phyloP scores from a whole-genome alignment of 1,139 yeast species.

The Suhomyces terraborum region DNA sequence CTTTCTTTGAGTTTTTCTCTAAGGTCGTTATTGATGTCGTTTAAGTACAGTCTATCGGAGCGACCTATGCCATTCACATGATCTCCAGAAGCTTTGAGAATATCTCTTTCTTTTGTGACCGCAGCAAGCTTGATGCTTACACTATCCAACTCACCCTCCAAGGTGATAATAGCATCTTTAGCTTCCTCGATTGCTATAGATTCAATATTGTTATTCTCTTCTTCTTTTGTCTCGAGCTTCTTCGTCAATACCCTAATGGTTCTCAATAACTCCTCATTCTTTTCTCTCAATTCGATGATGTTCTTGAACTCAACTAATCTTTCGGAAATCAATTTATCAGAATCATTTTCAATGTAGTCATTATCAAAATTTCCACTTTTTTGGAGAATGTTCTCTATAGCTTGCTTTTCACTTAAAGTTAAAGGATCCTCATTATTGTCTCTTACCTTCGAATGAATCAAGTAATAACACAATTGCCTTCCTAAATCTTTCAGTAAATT shows the following conservation, averaged over 20 bases:
- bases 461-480: conserved; percentile 71
- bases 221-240: conserved; percentile 59
- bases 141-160: conserved; percentile 63
- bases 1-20: conserved; percentile 31
- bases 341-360: conserved; percentile 53
- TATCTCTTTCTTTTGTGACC: conserved; percentile 64
- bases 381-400: conserved; percentile 47
- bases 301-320: conserved; percentile 70
- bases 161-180: conserved; percentile 66
- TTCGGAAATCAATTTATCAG: conserved; percentile 70
- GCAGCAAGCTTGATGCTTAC: conserved; percentile 54
- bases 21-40: conserved; percentile 33
- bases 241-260: conserved; percentile 71
- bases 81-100: conserved; percentile 49
- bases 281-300: conserved; percentile 67
- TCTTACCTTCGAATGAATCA: conserved; percentile 65
- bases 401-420: conserved; percentile 56
- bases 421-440: conserved; percentile 57
- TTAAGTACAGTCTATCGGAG: conserved; percentile 21
- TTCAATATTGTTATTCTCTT: conserved; percentile 47
- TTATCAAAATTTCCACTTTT: conserved; percentile 36
- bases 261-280: conserved; percentile 69
- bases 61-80: conserved; percentile 15
- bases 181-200: conserved; percentile 72
- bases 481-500: conserved; percentile 72